Conservation (phyloP, 768 basidiomycete species). For the Exidia glandulosa region DNA sequence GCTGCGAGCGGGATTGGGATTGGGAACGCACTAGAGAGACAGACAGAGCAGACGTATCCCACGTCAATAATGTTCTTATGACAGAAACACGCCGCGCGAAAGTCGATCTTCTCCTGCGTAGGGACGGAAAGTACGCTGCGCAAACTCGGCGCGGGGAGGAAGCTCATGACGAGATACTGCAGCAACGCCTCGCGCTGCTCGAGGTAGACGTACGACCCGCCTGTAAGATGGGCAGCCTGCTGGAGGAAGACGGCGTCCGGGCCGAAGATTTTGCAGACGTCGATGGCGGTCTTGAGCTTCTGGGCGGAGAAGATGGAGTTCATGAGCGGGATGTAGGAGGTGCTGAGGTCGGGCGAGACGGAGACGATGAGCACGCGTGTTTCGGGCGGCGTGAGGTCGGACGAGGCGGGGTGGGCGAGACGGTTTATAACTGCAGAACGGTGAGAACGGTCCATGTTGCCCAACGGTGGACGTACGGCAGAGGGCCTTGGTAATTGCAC, state of each 20-base stretch:
- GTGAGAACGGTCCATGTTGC: slow-evolving; percentile 26
- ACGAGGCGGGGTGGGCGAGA: slow-evolving; percentile 27
- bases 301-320: slow-evolving; percentile 98
- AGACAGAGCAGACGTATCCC: slow-evolving; percentile 98
- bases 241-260: slow-evolving; percentile 91
- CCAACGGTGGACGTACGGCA: slow-evolving; percentile 50
- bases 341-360: slow-evolving; percentile 80
- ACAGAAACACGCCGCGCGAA: slow-evolving; percentile 97
- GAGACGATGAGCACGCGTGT: slow-evolving; percentile 70
- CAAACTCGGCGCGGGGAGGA: slow-evolving; percentile 56
- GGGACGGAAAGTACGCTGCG: slow-evolving; percentile 73
- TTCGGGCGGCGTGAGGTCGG: slow-evolving; percentile 23
- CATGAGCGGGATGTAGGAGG: slow-evolving; percentile 97
- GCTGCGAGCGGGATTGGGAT: too few relatives aligned
- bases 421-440: slow-evolving; percentile 55
- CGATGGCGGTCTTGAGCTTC: slow-evolving; percentile 96
- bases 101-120: slow-evolving; percentile 91
- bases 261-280: slow-evolving; percentile 86
- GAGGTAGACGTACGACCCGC: slow-evolving; percentile 84
- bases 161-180: slow-evolving; percentile 89
- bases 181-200: slow-evolving; percentile 74
- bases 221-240: slow-evolving; percentile 92
- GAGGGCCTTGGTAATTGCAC: slow-evolving; percentile 83
- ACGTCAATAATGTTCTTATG: slow-evolving; percentile 95
- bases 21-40: too few relatives aligned